phyloP scores from a whole-genome alignment of 495 filamentous ascomycete genomes.

The Penicillium cataractarum region DNA sequence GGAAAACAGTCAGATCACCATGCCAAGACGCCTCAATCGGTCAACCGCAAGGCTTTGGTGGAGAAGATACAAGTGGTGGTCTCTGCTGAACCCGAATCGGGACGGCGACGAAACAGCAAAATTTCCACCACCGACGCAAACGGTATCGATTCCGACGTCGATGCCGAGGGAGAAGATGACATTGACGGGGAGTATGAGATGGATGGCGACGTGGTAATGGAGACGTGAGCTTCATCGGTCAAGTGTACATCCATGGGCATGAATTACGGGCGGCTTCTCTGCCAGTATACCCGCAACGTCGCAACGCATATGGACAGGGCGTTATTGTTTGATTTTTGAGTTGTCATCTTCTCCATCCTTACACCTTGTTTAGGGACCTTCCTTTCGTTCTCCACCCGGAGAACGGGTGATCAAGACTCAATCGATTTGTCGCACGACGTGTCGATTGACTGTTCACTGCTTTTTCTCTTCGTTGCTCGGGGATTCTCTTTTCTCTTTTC shows the following conservation, averaged over 20 bases:
- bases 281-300: constrained; percentile 9
- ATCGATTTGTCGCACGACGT: neutral
- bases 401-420: neutral
- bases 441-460: neutral
- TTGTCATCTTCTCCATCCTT: constrained; percentile 12
- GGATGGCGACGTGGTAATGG: constrained; percentile 46
- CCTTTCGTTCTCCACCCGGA: neutral
- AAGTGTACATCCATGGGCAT: constrained; percentile 5
- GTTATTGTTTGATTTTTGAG: constrained; percentile 21
- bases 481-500: neutral
- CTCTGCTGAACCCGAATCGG: constrained; percentile 31
- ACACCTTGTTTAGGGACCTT: neutral
- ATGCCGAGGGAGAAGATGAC: constrained; percentile 39
- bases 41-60: constrained; percentile 43
- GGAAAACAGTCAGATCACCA: constrained; percentile 19
- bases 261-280: constrained; percentile 1
- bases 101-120: constrained; percentile 10
- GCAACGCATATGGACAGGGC: constrained; percentile 32
- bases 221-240: constrained; percentile 31
- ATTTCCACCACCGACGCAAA: constrained; percentile 20
- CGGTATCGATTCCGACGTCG: constrained; percentile 27
- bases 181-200: constrained; percentile 38
- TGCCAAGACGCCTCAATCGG: constrained; percentile 35
- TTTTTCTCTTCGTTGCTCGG: neutral
- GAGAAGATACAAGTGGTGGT: constrained; percentile 45